phyloP scores from a whole-genome alignment of 768 basidiomycete species.

The Mycena maculata region DNA sequence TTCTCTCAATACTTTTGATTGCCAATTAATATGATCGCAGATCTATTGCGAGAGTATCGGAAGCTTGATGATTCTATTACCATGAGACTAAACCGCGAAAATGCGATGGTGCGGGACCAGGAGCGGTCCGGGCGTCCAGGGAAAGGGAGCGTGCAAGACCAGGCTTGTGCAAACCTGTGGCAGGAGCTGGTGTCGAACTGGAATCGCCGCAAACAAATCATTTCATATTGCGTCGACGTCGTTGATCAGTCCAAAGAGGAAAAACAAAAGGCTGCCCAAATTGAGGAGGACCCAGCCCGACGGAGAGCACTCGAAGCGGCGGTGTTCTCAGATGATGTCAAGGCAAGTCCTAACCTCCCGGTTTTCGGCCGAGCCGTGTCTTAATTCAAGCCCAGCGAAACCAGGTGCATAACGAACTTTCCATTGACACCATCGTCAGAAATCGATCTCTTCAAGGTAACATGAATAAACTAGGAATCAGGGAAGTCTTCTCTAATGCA shows the following conservation, averaged over 20 bases:
- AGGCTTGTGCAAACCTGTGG: conserved; percentile 83
- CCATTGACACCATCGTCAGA: conserved; percentile 78
- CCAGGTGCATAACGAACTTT: conserved; percentile 80
- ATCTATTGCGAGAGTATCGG: conserved; percentile 85
- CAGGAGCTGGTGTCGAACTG: conserved; percentile 73
- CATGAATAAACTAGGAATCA: conserved; percentile 31
- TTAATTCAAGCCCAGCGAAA: conserved; percentile 60
- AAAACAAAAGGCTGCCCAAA: conserved; percentile 61
- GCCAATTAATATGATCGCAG: conserved; percentile 84
- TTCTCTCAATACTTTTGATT: conserved; percentile 44
- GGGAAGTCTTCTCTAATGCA: background rate
- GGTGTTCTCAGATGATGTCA: conserved; percentile 75
- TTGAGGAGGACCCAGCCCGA: conserved; percentile 55
- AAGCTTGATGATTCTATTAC: conserved; percentile 82
- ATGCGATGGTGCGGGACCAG: conserved; percentile 79
- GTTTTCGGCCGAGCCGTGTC: conserved; percentile 1
- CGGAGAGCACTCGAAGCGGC: conserved; percentile 66
- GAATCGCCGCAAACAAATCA: conserved; percentile 78
- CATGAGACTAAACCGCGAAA: conserved; percentile 85
- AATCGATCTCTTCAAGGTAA: conserved; percentile 77
- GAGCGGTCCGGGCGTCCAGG: conserved; percentile 63
- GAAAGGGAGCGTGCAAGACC: conserved; percentile 69
- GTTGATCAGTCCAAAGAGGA: conserved; percentile 73
- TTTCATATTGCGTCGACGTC: conserved; percentile 79
- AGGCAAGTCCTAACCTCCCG: conserved; percentile 56